Evolutionary conservation across 2,329 filamentous ascomycete genomes (phyloP).

Genomic region (Aureobasidium sp.): DNA sequence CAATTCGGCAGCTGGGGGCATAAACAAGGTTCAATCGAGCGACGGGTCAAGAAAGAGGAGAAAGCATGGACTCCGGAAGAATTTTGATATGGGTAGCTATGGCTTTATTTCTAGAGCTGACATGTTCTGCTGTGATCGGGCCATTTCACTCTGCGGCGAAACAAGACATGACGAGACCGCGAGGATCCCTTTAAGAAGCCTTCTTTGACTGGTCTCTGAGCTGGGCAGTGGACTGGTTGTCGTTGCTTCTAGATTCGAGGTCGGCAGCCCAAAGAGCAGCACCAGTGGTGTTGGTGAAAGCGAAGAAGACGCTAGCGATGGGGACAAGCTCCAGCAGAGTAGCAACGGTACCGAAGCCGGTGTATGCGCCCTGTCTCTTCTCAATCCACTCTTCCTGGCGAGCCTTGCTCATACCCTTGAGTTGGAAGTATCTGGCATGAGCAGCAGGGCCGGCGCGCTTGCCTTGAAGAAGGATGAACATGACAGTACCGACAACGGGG

Average conservation of each 20-base stretch:
- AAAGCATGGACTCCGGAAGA: background rate
- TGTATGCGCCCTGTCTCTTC: slow-evolving; percentile 66
- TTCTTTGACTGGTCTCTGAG: slow-evolving; percentile 24
- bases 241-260: slow-evolving; percentile 21
- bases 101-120: background rate
- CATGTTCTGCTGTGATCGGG: background rate
- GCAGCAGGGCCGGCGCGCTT: slow-evolving; percentile 44
- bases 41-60: background rate
- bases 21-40: background rate
- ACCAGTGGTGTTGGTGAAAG: slow-evolving; percentile 86
- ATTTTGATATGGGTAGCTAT: background rate
- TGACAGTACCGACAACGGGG: slow-evolving; percentile 71
- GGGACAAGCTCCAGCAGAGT: slow-evolving; percentile 80
- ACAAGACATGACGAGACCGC: background rate
- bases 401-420: slow-evolving; percentile 68
- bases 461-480: slow-evolving; percentile 69
- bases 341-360: slow-evolving; percentile 65
- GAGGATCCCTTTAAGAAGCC: background rate
- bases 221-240: slow-evolving; percentile 21
- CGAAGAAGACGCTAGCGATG: slow-evolving; percentile 70
- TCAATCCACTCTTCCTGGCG: slow-evolving; percentile 62
- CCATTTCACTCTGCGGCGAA: background rate
- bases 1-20: background rate
- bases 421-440: slow-evolving; percentile 70
- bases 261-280: slow-evolving; percentile 89